Evolutionary conservation across 768 basidiomycete species (phyloP).

Genomic region (Rhodotorula paludigena): DNA sequence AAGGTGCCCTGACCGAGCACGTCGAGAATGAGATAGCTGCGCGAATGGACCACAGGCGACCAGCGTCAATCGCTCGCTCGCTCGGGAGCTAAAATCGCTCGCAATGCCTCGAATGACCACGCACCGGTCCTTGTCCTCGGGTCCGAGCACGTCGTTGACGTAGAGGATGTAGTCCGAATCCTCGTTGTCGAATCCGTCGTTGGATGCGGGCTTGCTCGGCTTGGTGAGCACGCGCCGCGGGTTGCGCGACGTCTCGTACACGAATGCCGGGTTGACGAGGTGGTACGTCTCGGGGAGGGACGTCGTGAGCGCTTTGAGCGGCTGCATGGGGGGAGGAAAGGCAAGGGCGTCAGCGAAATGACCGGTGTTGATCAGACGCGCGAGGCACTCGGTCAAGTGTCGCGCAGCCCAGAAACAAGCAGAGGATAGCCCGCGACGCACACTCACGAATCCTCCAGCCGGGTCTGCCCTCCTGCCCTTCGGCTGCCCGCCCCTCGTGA

Average conservation of each 20-base stretch:
- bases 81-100: neutral
- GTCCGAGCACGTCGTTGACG: conserved; percentile 95
- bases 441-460: conserved; percentile 55
- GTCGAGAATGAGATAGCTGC: conserved; percentile 91
- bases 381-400: neutral
- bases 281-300: conserved; percentile 84
- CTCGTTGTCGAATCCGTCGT: conserved; percentile 97
- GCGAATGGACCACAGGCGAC: conserved; percentile 8
- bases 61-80: neutral
- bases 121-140: conserved; percentile 90
- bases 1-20: conserved; percentile 98
- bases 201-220: conserved; percentile 89
- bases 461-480: conserved; percentile 70
- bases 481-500: conserved; percentile 56
- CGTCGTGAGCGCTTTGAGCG: conserved; percentile 69
- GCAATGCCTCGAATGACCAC: conserved; percentile 44
- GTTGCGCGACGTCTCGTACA: conserved; percentile 90
- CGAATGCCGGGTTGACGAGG: conserved; percentile 89
- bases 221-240: conserved; percentile 95
- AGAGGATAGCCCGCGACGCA: neutral
- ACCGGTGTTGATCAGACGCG: too few relatives aligned
- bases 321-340: conserved; percentile 46
- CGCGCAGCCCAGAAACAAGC: neutral
- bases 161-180: conserved; percentile 99
- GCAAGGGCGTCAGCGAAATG: neutral